Evolutionary conservation across 2,329 filamentous ascomycete genomes (phyloP).

Genomic region (Pyrenochaeta sp.): DNA sequence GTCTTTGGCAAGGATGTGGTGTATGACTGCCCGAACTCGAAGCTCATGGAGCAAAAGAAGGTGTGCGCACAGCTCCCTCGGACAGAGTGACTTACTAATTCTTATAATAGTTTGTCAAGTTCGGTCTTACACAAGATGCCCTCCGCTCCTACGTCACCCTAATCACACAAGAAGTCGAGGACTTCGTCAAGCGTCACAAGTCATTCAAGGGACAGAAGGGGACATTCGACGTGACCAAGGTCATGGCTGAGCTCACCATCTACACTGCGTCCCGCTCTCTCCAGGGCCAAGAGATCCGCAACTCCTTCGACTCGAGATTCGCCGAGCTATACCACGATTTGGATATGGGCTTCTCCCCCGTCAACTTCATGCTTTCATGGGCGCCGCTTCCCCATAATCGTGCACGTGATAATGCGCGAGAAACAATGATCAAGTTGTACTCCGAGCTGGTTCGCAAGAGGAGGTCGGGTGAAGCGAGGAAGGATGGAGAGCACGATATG

Average conservation of each 20-base stretch:
- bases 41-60: conserved; percentile 97
- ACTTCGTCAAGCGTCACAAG: conserved; percentile 74
- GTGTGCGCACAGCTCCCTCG: conserved; percentile 54
- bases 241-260: conserved; percentile 86
- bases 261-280: conserved; percentile 88
- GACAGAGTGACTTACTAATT: conserved; percentile 10
- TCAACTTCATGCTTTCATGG: conserved; percentile 93
- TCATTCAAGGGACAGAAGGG: conserved; percentile 74
- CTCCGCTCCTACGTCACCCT: conserved; percentile 80
- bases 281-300: conserved; percentile 83
- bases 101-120: conserved; percentile 74
- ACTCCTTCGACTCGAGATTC: conserved; percentile 80
- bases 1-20: conserved; percentile 87
- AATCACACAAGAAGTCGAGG: conserved; percentile 76
- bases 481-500: conserved; percentile 70
- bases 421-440: conserved; percentile 82
- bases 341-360: conserved; percentile 86
- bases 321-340: conserved; percentile 87
- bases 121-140: conserved; percentile 77
- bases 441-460: conserved; percentile 81
- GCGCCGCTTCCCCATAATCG: conserved; percentile 88
- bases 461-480: conserved; percentile 61
- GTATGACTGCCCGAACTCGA: conserved; percentile 89
- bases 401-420: conserved; percentile 79
- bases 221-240: conserved; percentile 74